A percentile compares a stretch with the other conserved stretches of the same genome.
These are phyloP conservation scores for Solanum paucissectum DNA, from an alignment of 257 asterid genomes.

Conservation along the genomic window DNA sequence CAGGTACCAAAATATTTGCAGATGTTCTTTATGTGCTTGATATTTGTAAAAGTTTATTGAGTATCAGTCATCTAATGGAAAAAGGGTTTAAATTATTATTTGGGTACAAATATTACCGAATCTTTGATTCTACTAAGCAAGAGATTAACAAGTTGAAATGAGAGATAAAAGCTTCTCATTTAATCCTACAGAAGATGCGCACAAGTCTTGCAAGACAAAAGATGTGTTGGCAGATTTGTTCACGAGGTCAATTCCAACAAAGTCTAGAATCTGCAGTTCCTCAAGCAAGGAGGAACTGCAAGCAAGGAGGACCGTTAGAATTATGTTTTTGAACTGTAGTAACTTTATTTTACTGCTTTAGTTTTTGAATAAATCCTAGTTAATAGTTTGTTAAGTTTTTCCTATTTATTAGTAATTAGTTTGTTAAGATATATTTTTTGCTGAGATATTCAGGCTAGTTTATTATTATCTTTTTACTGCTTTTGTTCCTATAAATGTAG, in stretches of 20 bases:
- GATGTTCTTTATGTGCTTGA: not conserved
- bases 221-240: not conserved
- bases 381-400: no score
- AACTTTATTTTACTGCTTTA: not conserved
- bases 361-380: not conserved
- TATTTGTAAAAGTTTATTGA: no score
- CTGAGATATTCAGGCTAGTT: not conserved
- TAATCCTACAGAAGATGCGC: not conserved
- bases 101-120: not conserved
- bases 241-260: not conserved
- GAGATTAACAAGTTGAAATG: not conserved
- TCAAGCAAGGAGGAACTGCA: not conserved
- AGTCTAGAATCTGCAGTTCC: not conserved
- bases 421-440: no score
- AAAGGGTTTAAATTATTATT: not conserved
- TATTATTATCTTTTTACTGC: not conserved
- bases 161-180: not conserved
- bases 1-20: not conserved
- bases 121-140: not conserved
- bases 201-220: not conserved
- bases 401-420: not conserved
- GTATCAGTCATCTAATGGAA: not conserved
- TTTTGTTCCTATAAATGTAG: not conserved
- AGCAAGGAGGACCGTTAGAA: not conserved
- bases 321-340: not conserved